A percentile compares a stretch with the other conserved stretches of the same genome.
phyloP scores from a whole-genome alignment of 768 basidiomycete genomes.

The Mycena sanguinolenta region DNA sequence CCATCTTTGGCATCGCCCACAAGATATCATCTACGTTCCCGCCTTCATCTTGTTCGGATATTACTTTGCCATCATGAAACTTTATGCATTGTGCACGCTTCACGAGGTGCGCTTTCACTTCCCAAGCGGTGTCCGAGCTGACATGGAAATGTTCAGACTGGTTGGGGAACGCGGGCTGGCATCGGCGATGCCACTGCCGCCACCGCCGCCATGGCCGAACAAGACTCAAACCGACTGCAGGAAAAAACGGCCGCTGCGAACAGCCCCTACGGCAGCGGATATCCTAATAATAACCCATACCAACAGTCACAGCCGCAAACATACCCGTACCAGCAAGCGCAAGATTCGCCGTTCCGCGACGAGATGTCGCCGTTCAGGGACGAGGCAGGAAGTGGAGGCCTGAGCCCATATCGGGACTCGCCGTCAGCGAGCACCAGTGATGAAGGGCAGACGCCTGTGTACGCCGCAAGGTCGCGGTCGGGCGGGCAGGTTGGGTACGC shows the following conservation, averaged over 20 bases:
- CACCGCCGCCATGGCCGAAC: slow-evolving; percentile 73
- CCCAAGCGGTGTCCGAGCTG: background rate
- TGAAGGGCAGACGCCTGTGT: slow-evolving; percentile 34
- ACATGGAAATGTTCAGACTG: slow-evolving; percentile 66
- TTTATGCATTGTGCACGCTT: slow-evolving; percentile 90
- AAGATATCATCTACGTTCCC: slow-evolving; percentile 86
- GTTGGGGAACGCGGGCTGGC: slow-evolving; percentile 96
- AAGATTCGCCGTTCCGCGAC: slow-evolving; percentile 36
- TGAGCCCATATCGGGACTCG: slow-evolving; percentile 36
- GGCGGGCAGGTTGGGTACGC: slow-evolving; percentile 31
- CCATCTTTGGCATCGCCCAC: slow-evolving; percentile 82
- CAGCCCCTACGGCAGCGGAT: slow-evolving; percentile 26
- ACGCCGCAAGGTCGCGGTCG: slow-evolving; percentile 28
- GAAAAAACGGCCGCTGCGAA: slow-evolving; percentile 41
- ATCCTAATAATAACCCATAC: slow-evolving; percentile 46
- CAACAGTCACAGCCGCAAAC: slow-evolving; percentile 39
- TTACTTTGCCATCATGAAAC: slow-evolving; percentile 95
- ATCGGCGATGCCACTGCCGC: slow-evolving; percentile 87
- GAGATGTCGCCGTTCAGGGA: slow-evolving; percentile 36
- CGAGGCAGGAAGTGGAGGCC: slow-evolving; percentile 10
- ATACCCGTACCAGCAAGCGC: slow-evolving; percentile 30
- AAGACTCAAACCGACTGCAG: slow-evolving; percentile 48
- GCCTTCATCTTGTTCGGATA: slow-evolving; percentile 92
- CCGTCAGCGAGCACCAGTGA: slow-evolving; percentile 24
- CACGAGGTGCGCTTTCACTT: slow-evolving; percentile 73